Evolutionary conservation across 2,329 filamentous ascomycete species (phyloP).

Genomic region (Cercospora brassicicola): DNA sequence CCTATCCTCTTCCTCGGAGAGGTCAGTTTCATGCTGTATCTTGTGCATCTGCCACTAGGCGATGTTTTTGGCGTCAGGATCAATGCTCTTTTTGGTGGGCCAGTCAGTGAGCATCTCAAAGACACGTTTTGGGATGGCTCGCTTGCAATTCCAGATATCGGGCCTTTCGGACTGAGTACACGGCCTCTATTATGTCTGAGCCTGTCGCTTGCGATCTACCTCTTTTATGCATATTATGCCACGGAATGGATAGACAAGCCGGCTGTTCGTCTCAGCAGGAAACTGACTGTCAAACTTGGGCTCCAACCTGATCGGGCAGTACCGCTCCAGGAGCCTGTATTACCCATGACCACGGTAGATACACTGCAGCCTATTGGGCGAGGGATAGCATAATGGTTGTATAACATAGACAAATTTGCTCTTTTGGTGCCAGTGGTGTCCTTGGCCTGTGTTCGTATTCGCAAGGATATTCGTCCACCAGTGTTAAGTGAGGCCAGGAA

Average conservation of each 20-base stretch:
- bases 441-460: too few species aligned
- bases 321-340: neutral
- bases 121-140: slow-evolving; percentile 16
- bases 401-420: neutral
- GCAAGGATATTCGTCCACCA: too few species aligned
- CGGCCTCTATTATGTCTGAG: slow-evolving; percentile 57
- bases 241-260: slow-evolving; percentile 59
- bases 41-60: slow-evolving; percentile 60
- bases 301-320: neutral
- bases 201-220: slow-evolving; percentile 55
- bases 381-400: neutral
- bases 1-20: slow-evolving; percentile 60
- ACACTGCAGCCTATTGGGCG: neutral
- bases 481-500: neutral
- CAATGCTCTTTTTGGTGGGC: slow-evolving; percentile 48
- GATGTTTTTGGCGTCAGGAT: slow-evolving; percentile 57
- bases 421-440: neutral
- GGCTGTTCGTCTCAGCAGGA: slow-evolving; percentile 56
- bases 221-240: slow-evolving; percentile 59
- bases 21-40: slow-evolving; percentile 62
- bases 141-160: slow-evolving; percentile 49
- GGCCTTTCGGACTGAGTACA: slow-evolving; percentile 54
- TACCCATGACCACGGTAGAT: neutral
- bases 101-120: neutral
- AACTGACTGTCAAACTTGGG: neutral